phyloP scores from a whole-genome alignment of 805 yeast genomes.

The Lipomyces mesembrius region DNA sequence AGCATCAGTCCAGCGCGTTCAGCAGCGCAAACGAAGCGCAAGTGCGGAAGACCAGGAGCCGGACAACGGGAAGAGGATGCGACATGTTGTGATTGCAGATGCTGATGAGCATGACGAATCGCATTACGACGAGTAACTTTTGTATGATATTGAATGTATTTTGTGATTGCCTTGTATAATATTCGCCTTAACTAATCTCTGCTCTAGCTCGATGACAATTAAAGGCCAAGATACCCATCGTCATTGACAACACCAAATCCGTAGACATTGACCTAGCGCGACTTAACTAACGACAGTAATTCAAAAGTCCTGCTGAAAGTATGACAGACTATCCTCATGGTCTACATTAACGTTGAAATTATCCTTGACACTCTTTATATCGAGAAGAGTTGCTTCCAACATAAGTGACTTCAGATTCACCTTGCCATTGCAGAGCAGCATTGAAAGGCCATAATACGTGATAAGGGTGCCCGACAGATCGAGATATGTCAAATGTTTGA shows the following conservation, averaged over 20 bases:
- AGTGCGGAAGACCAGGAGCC: neutral
- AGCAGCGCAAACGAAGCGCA: constrained; percentile 8
- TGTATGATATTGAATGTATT: neutral
- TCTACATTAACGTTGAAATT: neutral
- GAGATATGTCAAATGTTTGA: neutral
- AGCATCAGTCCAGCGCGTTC: constrained; percentile 31
- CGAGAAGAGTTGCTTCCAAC: neutral
- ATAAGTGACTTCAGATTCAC: neutral
- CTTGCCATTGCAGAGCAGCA: neutral
- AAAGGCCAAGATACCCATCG: neutral
- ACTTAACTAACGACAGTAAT: neutral
- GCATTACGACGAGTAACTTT: neutral
- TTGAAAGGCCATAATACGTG: neutral
- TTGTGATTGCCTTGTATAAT: neutral
- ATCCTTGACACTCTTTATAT: neutral
- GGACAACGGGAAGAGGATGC: constrained; percentile 5
- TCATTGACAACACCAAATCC: neutral
- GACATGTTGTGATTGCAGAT: constrained; percentile 15
- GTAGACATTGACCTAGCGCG: neutral
- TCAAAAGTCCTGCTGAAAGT: neutral
- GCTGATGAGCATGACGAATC: constrained; percentile 11
- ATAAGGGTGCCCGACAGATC: neutral
- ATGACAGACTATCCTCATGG: neutral
- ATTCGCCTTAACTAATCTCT: neutral
- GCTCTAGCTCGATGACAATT: too few species aligned